Base-by-base conservation (phyloP, 2,329 filamentous ascomycete species). In the Gaeumannomyces sp. region DNA sequence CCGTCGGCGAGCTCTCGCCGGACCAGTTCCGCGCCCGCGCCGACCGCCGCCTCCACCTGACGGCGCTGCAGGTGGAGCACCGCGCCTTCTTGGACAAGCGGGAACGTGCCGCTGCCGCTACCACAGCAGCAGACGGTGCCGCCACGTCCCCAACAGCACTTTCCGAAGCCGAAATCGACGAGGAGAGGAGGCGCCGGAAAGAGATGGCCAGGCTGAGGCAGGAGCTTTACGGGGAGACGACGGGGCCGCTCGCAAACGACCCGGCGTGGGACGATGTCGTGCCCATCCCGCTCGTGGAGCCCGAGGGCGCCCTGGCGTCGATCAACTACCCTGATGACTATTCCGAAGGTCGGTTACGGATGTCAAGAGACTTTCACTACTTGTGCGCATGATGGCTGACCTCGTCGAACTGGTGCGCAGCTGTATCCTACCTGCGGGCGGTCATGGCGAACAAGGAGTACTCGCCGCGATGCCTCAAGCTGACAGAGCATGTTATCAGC, bases 281-380 rank as follows among this genome's bases (percentile, higher is more conserved):
- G 63, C 93, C 93, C 27, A 89, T 98, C 65, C 88, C 91, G 4
- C 88, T 95, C 71, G 85, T 92, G 73, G 93, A 97, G 77, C 91
- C 92, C 66, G 89, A 88, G 70, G 83, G 89, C 70, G 92, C 94
- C 33, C 85, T 99, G 66, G 94, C 94, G n/a, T 87, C 89, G 66
- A 99, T 99, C 76, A 89, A 93, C 65, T 99, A 99, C 77, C 86
- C 89, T 2, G 88, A 92, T 38, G 89, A 95, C 68, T 99, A 99
- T 76, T 86, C 89, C 68, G 93, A 97, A 80, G 83, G 86, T 88
- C 76, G 61, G 56, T 59, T 58, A 53, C 8, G 25, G 6, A n/a
- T 53, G 45, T 7, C 57, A 65, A 25, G 64, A 27, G 33, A 11
- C 14, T 53, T 58, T 45, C 31, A 58, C n/a, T 53, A 10, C 27